Percentiles rank a stretch among this genome's conserved stretches.
These are phyloP conservation scores for Salvia rosmarinus DNA, from an alignment of 257 asterid species.

Conservation along the genomic window DNA sequence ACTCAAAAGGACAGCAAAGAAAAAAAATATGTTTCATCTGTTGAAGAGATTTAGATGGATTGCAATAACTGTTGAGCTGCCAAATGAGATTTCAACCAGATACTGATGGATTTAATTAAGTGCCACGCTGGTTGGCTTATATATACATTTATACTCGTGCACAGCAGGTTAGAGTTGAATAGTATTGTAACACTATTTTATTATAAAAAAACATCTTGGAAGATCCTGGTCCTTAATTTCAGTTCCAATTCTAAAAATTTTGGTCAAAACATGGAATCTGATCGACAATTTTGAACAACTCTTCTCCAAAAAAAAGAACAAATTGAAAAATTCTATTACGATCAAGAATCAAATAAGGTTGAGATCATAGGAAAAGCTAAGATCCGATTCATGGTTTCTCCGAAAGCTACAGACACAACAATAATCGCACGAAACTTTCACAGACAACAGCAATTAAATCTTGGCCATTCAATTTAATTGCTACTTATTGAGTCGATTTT, in stretches of 20 bases:
- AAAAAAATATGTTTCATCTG: background rate
- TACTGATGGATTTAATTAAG: background rate
- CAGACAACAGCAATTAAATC: too few species aligned
- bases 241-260: background rate
- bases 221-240: background rate
- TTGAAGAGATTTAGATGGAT: background rate
- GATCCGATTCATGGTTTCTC: too few species aligned
- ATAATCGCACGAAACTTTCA: too few species aligned
- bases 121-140: too few species aligned
- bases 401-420: too few species aligned
- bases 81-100: background rate
- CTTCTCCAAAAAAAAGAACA: too few species aligned
- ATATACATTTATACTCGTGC: background rate
- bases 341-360: too few species aligned
- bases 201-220: background rate
- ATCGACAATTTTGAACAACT: too few species aligned
- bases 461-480: too few species aligned
- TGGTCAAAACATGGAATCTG: background rate
- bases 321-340: too few species aligned
- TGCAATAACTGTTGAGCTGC: background rate
- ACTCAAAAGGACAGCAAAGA: background rate
- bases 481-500: too few species aligned
- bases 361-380: too few species aligned
- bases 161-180: background rate
- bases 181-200: background rate